phyloP scores from a whole-genome alignment of 169 alveolate genomes.

The Eimeria falciformis region DNA sequence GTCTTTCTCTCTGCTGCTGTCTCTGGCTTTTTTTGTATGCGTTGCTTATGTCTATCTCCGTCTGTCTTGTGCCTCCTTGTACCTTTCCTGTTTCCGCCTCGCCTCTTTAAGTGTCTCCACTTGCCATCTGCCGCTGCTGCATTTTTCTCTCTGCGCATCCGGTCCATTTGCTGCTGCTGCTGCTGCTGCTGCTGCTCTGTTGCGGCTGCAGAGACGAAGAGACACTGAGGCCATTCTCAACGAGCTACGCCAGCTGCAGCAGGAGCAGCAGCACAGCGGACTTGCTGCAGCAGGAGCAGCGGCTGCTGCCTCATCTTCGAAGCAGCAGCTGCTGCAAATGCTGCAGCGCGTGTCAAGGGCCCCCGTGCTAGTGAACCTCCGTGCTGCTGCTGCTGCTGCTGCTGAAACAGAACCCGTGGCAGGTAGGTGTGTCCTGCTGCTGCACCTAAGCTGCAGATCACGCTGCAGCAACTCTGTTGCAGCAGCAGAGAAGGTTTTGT shows the following conservation, averaged over 20 bases:
- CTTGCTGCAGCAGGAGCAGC: background rate
- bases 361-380: background rate
- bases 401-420: background rate
- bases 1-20: background rate
- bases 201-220: background rate
- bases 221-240: background rate
- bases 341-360: constrained; percentile 26
- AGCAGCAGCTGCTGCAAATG: background rate
- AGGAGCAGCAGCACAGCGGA: background rate
- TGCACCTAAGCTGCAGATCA: background rate
- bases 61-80: background rate
- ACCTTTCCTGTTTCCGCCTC: background rate
- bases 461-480: constrained; percentile 10
- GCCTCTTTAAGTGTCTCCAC: background rate
- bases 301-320: background rate
- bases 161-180: background rate
- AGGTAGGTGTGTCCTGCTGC: background rate
- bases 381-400: background rate
- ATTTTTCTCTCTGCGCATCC: background rate
- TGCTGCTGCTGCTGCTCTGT: constrained; percentile 5
- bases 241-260: background rate
- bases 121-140: background rate
- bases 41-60: background rate
- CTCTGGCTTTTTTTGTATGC: background rate
- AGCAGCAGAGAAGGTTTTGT: background rate